These are phyloP conservation scores for Amylostereum chailletii DNA, from an alignment of 1,284 basidiomycete genomes.

Conservation along the genomic window DNA sequence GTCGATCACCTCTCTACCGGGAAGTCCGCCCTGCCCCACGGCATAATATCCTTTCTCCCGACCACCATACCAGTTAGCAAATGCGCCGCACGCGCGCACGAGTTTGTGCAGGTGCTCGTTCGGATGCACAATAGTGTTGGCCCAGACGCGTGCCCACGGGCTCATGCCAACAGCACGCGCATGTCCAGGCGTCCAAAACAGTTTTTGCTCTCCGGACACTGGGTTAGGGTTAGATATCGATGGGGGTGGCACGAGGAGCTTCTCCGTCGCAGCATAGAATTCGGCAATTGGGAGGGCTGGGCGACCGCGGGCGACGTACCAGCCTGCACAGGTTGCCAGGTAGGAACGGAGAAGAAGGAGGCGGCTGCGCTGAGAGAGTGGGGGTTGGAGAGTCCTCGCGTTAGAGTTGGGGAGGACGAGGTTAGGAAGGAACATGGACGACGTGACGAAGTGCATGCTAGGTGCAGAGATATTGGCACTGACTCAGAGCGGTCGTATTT, in stretches of 20 bases:
- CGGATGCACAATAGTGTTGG: conserved; percentile 39
- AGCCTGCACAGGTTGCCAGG: conserved; percentile 24
- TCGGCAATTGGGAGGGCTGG: conserved; percentile 24
- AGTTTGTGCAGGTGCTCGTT: conserved; percentile 59
- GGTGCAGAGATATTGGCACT: background rate
- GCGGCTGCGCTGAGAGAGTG: conserved; percentile 16
- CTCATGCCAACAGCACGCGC: conserved; percentile 28
- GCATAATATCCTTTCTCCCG: conserved; percentile 25
- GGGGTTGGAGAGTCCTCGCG: conserved; percentile 12
- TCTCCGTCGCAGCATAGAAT: conserved; percentile 23
- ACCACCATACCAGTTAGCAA: conserved; percentile 37
- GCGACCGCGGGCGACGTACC: conserved; percentile 33
- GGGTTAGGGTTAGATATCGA: conserved; percentile 11
- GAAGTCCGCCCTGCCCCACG: conserved; percentile 28
- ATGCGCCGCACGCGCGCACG: conserved; percentile 49
- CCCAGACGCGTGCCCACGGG: conserved; percentile 48
- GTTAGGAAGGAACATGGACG: conserved; percentile 32
- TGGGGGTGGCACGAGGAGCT: conserved; percentile 11
- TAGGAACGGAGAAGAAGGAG: conserved; percentile 28
- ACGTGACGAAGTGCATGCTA: conserved; percentile 40
- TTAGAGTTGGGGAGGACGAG: conserved; percentile 17
- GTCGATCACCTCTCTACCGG: conserved; percentile 43
- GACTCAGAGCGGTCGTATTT: background rate
- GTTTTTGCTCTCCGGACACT: conserved; percentile 20
- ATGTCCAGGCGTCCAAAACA: conserved; percentile 23